Base-by-base conservation (phyloP, 345 rosid genomes). In the Tarenaya hassleriana region DNA sequence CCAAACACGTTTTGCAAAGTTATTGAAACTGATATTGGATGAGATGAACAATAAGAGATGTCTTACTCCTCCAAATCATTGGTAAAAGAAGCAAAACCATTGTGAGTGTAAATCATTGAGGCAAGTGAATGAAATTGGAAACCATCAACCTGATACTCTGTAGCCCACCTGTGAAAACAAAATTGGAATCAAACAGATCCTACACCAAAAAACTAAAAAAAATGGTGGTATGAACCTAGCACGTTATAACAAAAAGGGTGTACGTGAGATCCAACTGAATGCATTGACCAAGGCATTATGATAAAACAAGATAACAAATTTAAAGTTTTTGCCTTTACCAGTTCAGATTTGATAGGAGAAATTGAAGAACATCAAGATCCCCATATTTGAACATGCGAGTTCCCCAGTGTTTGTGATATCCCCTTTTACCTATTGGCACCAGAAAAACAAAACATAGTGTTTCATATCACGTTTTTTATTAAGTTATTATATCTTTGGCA, bases 361-460 rank as follows among this genome's bases (percentile, higher is more conserved):
- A 91, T 27, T 87, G 95, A 39, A 91, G 71, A 51, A 91, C 96
- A 70, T 91, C 98, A 58, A 75, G 80, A 59, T 91, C 96, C 10
- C 77, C 90, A 47, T 91, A 91, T 67, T 85, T 91, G 77, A 78
- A 91, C 96, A 91, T 91, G 64, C 98, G 77, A 49, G 98, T 91
- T 48, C 95, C 98, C 98, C 98, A 91, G 72, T 74, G 73, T 60
- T 82, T 91, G 81, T 91, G 98, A 66, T 80, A 79, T 24, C 98
- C 98, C 47, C 96, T 78, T 75, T 87, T 91, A 65, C 98, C 98
- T 91, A 64, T 44, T 50, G 47, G 10, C 57, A 41, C 10, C 18
- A 48, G 29, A 71, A 63, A 32, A 35, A 55, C 11, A 55, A 50
- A 47, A 41, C 52, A 60, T 7, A 18, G 19, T 16, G 56, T 21